Evolutionary conservation across 2,329 filamentous ascomycete species (phyloP).

Genomic region (Sclerotinia glacialis): DNA sequence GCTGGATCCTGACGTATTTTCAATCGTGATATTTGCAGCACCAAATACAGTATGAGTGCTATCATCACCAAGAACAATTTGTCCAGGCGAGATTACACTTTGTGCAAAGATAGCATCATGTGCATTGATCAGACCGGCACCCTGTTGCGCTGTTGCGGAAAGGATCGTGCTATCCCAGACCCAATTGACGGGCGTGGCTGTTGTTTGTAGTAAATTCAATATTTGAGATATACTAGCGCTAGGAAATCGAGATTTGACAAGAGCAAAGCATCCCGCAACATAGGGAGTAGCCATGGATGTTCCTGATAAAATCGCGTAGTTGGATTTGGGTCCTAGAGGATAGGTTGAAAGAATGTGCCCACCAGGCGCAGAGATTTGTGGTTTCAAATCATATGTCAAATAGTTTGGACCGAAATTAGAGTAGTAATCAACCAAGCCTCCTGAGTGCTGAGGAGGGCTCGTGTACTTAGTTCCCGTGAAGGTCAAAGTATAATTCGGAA

Average conservation of each 20-base stretch:
- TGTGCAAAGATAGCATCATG: slow-evolving; percentile 37
- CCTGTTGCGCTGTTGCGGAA: slow-evolving; percentile 40
- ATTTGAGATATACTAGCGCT: slow-evolving; percentile 36
- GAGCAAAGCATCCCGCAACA: slow-evolving; percentile 39
- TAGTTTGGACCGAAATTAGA: slow-evolving; percentile 28
- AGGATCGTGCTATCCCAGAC: slow-evolving; percentile 36
- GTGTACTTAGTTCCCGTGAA: slow-evolving; percentile 17
- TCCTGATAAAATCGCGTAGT: slow-evolving; percentile 41
- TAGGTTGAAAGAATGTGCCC: slow-evolving; percentile 41
- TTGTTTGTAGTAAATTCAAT: slow-evolving; percentile 37
- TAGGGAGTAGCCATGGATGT: slow-evolving; percentile 43
- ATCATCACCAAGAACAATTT: slow-evolving; percentile 30
- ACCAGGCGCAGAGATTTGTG: slow-evolving; percentile 39
- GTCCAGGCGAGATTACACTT: slow-evolving; percentile 31
- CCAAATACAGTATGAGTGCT: slow-evolving; percentile 20
- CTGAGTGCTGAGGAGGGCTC: slow-evolving; percentile 22
- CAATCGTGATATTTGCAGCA: slow-evolving; percentile 34
- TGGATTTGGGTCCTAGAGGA: slow-evolving; percentile 36
- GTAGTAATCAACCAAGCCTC: slow-evolving; percentile 28
- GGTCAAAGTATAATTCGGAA: slow-evolving; percentile 24
- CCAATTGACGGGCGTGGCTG: slow-evolving; percentile 35
- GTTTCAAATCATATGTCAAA: slow-evolving; percentile 26
- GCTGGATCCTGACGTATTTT: slow-evolving; percentile 27
- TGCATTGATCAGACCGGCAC: slow-evolving; percentile 40
- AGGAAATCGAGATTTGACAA: slow-evolving; percentile 40